Evolutionary conservation across 73 alveolate genomes (phyloP), one percentile per base, ranked within the genome.

Genomic region (Tetrahymena thermophila): DNA sequence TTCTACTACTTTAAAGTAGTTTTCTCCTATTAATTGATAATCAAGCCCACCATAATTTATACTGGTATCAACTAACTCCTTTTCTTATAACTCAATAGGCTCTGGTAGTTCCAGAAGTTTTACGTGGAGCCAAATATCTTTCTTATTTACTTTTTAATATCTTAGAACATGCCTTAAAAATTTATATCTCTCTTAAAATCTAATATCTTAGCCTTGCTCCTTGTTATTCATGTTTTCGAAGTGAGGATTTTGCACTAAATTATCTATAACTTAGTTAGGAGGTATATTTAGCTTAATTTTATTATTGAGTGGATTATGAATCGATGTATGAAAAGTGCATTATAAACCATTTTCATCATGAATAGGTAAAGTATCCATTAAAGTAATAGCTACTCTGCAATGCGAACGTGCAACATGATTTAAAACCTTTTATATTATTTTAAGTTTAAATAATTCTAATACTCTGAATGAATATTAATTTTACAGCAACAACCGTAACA

Each of bases 351-450:
- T 96, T 25, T 96, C 98, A 56, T 97, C 96, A 44, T 95, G 44
- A 6, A 97, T 98, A 21, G 97, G 84, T 34, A 83, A 85, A n/a
- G 94, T 97, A 13, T 97, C 99, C 17, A 96, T 93, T 19, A 98
- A 43, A 42, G 98, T 85, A 3, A 98, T 96, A 83, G 94, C 94
- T 1, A 98, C 98, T 94, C 97, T 97, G 40, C 96, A 44, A 56
- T 94, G 97, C 6, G 97, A 93, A 83, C 97, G 95, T 43, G 98
- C 95, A 50, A 96, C 94, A 35, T 97, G 96, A 25, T 95, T 94
- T 34, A 94, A 85, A 21, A 97, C 97, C 58, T 96, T 19, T 28
- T 71, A 28, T 23, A 28, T 71, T 71, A n/a, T 3, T 71, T 3
- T 23, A 0, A 71, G 8, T 25, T 31, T 19, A 28, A 1, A 28